Conservation (phyloP, 208 protist species). For the Wallacemonas rigidus region DNA sequence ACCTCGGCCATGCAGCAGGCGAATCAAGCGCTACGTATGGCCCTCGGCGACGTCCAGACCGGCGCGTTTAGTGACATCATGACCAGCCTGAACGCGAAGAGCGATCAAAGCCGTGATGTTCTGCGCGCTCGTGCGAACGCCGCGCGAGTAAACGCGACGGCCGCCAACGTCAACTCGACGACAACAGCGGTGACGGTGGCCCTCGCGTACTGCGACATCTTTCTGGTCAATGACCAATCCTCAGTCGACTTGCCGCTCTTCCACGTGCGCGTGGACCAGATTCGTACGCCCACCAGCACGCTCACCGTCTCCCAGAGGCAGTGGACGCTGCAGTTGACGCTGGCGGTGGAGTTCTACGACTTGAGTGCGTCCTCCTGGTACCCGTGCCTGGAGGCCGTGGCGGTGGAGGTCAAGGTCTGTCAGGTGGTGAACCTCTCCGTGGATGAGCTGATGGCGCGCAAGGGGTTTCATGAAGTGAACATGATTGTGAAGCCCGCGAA, state of each 20-base stretch:
- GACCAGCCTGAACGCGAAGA: slow-evolving; percentile 11
- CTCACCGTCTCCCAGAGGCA: slow-evolving; percentile 14
- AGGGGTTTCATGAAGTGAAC: slow-evolving; percentile 19
- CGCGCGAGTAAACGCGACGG: background rate
- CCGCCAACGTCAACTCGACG: background rate
- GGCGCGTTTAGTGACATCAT: slow-evolving; percentile 34
- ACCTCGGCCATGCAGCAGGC: slow-evolving; percentile 34
- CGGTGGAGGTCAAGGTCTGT: slow-evolving; percentile 17
- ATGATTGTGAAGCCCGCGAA: slow-evolving; percentile 30
- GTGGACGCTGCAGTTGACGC: slow-evolving; percentile 28
- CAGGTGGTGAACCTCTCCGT: slow-evolving; percentile 25
- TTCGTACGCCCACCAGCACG: slow-evolving; percentile 27
- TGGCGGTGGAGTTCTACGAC: slow-evolving; percentile 48
- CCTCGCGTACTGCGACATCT: slow-evolving; percentile 18
- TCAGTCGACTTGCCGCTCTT: slow-evolving; percentile 41
- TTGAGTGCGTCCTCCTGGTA: slow-evolving; percentile 35
- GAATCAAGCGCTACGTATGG: slow-evolving; percentile 28
- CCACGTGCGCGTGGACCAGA: slow-evolving; percentile 32
- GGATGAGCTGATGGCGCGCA: slow-evolving; percentile 34
- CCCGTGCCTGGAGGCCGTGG: slow-evolving; percentile 38
- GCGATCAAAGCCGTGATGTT: slow-evolving; percentile 11
- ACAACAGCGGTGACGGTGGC: slow-evolving; percentile 4
- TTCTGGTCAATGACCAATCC: slow-evolving; percentile 51
- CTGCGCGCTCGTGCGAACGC: slow-evolving; percentile 2
- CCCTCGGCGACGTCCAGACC: slow-evolving; percentile 35